A percentile compares a stretch with the other conserved stretches of the same genome.
These are phyloP conservation scores for Themeda triandra DNA, from an alignment of 176 grass and related monocot species.

Conservation along the genomic window DNA sequence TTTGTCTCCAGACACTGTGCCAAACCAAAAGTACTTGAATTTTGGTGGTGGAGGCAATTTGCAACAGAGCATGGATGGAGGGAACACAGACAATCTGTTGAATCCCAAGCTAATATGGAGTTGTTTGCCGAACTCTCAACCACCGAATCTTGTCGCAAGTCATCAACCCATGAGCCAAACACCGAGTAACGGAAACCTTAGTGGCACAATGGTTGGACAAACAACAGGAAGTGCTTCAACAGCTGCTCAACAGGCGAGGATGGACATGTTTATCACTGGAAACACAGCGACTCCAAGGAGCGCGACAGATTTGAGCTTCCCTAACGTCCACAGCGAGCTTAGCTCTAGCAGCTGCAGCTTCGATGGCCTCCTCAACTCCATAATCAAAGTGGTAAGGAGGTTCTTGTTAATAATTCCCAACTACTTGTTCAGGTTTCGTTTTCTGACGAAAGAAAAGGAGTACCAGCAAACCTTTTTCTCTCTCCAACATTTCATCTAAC, in stretches of 20 bases:
- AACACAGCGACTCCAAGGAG: constrained; percentile 36
- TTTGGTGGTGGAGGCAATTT: constrained; percentile 54
- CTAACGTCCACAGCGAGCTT: constrained; percentile 49
- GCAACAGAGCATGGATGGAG: constrained; percentile 33
- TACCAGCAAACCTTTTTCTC: background rate
- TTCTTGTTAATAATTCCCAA: background rate
- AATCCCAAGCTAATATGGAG: constrained; percentile 50
- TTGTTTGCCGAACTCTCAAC: constrained; percentile 37
- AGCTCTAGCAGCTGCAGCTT: constrained; percentile 64
- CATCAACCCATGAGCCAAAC: constrained; percentile 38
- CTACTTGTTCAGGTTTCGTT: background rate
- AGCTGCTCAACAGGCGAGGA: constrained; percentile 29
- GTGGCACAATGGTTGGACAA: constrained; percentile 32
- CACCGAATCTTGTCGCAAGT: constrained; percentile 22
- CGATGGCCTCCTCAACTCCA: constrained; percentile 71
- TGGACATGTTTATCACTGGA: constrained; percentile 29
- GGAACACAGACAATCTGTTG: constrained; percentile 26
- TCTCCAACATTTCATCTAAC: background rate
- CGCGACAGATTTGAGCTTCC: constrained; percentile 26
- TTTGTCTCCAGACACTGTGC: constrained; percentile 20
- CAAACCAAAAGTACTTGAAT: constrained; percentile 58
- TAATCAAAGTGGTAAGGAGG: constrained; percentile 76
- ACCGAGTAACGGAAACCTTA: constrained; percentile 27
- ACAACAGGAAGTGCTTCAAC: constrained; percentile 26
- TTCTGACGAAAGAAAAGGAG: background rate